Conservation (phyloP, 495 filamentous ascomycete species). For the Penicillium soppii region DNA sequence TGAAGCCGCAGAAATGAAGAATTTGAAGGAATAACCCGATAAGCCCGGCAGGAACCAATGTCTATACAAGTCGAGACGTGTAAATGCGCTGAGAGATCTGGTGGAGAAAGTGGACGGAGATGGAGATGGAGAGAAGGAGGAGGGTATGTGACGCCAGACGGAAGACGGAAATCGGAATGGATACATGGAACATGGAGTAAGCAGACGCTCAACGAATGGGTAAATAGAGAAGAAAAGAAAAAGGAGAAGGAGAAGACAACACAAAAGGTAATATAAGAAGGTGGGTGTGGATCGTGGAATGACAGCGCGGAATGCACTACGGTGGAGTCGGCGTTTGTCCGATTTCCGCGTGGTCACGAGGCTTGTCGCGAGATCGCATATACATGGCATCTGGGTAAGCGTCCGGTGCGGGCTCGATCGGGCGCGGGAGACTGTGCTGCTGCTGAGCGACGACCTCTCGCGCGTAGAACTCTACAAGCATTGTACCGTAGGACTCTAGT, state of each 20-base stretch:
- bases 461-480: conserved; percentile 98
- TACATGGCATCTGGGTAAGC: conserved; percentile 37
- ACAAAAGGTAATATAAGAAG: neutral
- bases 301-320: conserved; percentile 12
- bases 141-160: conserved; percentile 14
- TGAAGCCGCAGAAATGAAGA: conserved; percentile 16
- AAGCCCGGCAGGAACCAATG: conserved; percentile 18
- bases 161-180: conserved; percentile 10
- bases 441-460: conserved; percentile 78
- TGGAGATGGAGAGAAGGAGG: conserved; percentile 7
- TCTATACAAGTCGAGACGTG: conserved; percentile 30
- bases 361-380: conserved; percentile 39
- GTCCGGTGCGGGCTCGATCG: conserved; percentile 20
- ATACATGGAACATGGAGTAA: conserved; percentile 9
- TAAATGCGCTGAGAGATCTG: conserved; percentile 21
- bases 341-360: conserved; percentile 26
- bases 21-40: conserved; percentile 15
- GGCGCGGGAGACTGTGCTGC: conserved; percentile 24
- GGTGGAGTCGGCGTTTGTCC: conserved; percentile 46
- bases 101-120: neutral
- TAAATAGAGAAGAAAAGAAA: neutral
- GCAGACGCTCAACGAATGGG: conserved; percentile 15
- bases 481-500: conserved; percentile 94
- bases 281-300: neutral
- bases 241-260: neutral